Base-by-base conservation (phyloP, 352 stramenopile species). In the Lagenidium sp. region DNA sequence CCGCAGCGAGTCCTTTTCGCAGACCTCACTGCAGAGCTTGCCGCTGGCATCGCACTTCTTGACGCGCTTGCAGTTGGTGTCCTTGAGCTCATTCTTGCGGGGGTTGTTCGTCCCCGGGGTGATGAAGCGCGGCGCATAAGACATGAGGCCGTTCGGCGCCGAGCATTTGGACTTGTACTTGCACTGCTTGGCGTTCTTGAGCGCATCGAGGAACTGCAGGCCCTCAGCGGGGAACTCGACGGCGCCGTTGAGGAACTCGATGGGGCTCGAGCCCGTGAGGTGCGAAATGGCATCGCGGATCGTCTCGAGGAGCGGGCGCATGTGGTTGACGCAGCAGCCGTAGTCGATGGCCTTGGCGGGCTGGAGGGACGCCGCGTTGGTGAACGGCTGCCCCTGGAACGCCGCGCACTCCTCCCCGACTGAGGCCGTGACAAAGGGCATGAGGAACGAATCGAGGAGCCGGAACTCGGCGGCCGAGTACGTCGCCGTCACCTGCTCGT, bases 21-120 rank as follows among this genome's bases (percentile, higher is more conserved):
- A 81, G 13, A 80, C 58, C 4, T 50, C 59, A 34, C 61, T 80
- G 41, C 68, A 76, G 8, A 69, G 53, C 11, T 53, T 56, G 31
- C 51, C 60, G 1, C 38, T 54, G 7, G 50, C 54, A 53, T 70
- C 57, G 36, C 61, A 76, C 37, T 65, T 65, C 41, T 65, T 40
- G 3, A 59, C 53, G 37, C 53, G 36, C 1, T 45, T 65, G 34
- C 65, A 72, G 4, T 54, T 53, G 21, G 53, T 59, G 22, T 57
- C 52, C 32, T 43, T 18, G 0, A 71, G 30, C 11, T 57, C 36
- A 18, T 71, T 68, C 31, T 58, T 71, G 16, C 50, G 41, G 0
- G 64, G 60, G 20, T 64, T 24, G 25, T 75, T 65, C 5, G 47
- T 68, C 30, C 57, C 54, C 8, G 60, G 39, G 12, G 46, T 65